Evolutionary conservation across 345 rosid genomes (phyloP), one percentile per base, ranked within the genome.

Genomic region (Aquilaria yunnanensis): DNA sequence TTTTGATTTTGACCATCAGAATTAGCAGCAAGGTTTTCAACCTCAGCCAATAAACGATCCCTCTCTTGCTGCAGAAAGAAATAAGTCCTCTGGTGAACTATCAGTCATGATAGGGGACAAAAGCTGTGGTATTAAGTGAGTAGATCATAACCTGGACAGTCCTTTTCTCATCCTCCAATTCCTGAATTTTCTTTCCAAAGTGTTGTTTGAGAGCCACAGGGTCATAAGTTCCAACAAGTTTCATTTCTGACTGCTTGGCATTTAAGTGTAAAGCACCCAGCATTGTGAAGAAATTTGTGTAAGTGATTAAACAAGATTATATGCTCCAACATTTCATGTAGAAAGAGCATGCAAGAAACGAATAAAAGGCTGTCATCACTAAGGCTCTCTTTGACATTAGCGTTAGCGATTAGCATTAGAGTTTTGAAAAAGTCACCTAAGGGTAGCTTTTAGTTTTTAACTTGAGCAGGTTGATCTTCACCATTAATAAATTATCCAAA

Each of bases 171-270:
- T 86, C 97, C 74, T 94, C 97, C 53, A 94, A 65, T 70, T 90
- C 99, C 47, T 81, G 80, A 66, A 94, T 77, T 80, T 94, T 94
- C 87, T 86, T 94, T 62, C 95, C 99, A 67, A 88, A 94, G 73
- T 88, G 99, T 69, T 82, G 97, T 86, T 90, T 90, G 60, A 94
- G 87, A 10, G 87, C 90, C 65, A 78, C 63, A 53, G 87, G 71
- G 66, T 85, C 89, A 75, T 69, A 72, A 49, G 92, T 92, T 62
- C 92, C 90, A 73, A 94, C 76, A 57, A 82, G 92, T 78, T 90
- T 86, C 97, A 94, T 94, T 72, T 90, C 96, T 11, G 97, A 82
- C 96, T 94, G 92, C 74, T 74, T 59, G 74, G 47, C 43, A 37
- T 37, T 37, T 37, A 37, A 37, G 5, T 5, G 43, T 5, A 37